phyloP scores from a whole-genome alignment of 495 filamentous ascomycete species.

The Penicillium lividum region DNA sequence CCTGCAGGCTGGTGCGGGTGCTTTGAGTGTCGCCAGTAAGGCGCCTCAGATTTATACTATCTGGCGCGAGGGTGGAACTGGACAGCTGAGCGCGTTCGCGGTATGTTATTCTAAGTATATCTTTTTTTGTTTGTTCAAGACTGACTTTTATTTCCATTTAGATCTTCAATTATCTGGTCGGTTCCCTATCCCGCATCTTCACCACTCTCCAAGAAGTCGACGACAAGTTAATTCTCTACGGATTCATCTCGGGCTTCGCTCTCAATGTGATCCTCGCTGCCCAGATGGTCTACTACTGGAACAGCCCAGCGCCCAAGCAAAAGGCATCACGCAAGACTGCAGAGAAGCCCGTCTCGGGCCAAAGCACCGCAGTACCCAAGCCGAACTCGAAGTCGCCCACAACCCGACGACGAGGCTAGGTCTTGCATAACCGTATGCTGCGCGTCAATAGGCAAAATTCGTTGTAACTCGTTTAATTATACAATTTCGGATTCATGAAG shows the following conservation, averaged over 20 bases:
- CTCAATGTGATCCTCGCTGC: slow-evolving; percentile 83
- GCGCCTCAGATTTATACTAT: slow-evolving; percentile 87
- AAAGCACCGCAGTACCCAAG: slow-evolving; percentile 40
- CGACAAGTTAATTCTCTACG: slow-evolving; percentile 91
- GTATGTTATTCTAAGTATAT: slow-evolving; percentile 46
- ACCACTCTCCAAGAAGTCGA: slow-evolving; percentile 96
- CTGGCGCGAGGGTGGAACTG: slow-evolving; percentile 80
- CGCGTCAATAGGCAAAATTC: slow-evolving; percentile 1
- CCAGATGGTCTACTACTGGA: slow-evolving; percentile 99
- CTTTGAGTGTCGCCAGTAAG: slow-evolving; percentile 83
- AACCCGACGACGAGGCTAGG: slow-evolving; percentile 52
- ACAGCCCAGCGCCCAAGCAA: slow-evolving; percentile 53
- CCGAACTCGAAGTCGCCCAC: slow-evolving; percentile 43
- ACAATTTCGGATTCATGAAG: slow-evolving; percentile 19
- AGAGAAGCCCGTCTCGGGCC: slow-evolving; percentile 31
- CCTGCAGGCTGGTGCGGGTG: slow-evolving; percentile 82
- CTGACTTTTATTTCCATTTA: slow-evolving; percentile 36
- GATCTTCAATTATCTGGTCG: slow-evolving; percentile 97
- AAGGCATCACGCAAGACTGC: slow-evolving; percentile 44
- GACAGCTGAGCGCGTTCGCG: slow-evolving; percentile 93
- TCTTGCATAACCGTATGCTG: not conserved
- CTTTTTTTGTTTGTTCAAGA: not conserved
- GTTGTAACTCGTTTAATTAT: slow-evolving; percentile 17
- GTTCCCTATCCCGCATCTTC: slow-evolving; percentile 90
- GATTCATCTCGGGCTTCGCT: slow-evolving; percentile 83